Conservation (phyloP, 1,284 basidiomycete species). For the Malassezia pachydermatis region DNA sequence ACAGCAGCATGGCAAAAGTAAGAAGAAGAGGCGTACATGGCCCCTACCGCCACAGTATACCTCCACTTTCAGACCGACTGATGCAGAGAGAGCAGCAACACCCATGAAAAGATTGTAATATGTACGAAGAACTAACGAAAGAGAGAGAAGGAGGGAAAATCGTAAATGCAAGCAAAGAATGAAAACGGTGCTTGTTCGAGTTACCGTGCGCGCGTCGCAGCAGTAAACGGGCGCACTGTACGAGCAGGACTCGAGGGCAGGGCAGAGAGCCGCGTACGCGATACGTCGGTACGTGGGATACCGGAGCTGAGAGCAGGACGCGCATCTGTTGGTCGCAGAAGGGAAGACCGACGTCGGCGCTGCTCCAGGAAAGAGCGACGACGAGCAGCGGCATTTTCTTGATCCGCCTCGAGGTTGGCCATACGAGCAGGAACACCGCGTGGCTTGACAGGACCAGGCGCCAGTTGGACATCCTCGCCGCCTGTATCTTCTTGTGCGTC, state of each 20-base stretch:
- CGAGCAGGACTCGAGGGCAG: constrained; percentile 5
- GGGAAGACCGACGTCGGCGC: constrained; percentile 12
- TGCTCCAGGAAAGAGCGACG: neutral
- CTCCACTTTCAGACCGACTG: neutral
- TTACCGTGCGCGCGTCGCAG: constrained; percentile 3
- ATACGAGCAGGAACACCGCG: neutral
- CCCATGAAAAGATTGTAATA: no score
- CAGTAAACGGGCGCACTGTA: neutral
- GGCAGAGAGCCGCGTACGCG: neutral
- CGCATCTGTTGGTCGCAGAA: constrained; percentile 11
- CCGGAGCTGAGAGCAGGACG: neutral
- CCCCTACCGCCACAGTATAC: neutral
- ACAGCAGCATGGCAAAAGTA: neutral
- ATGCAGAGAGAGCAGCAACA: neutral
- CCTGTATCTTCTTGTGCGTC: neutral
- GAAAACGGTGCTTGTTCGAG: no score
- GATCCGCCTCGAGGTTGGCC: neutral
- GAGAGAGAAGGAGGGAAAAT: no score
- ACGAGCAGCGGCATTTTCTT: constrained; percentile 9
- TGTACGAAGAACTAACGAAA: no score
- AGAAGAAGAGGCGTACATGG: neutral
- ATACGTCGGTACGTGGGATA: neutral
- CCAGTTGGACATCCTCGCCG: neutral
- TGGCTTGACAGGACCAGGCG: constrained; percentile 8
- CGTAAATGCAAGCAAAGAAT: no score